Base-by-base conservation (phyloP, 352 stramenopile species). In the Pelagophyceae sp. region DNA sequence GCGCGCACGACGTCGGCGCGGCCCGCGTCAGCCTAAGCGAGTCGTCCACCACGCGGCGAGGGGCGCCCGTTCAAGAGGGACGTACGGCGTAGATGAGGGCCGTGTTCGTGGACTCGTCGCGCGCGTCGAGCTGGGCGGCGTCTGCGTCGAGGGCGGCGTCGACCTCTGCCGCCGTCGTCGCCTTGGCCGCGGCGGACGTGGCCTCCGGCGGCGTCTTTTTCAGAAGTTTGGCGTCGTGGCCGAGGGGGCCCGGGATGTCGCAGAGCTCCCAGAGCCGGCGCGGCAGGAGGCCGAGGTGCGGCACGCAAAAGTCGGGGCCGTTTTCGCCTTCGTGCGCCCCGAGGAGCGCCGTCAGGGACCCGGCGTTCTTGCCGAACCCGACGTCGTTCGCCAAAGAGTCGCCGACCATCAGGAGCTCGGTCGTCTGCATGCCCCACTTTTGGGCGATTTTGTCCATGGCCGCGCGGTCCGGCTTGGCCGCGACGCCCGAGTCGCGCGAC, bases 71-170 rank as follows among this genome's bases (percentile, higher is more conserved):
- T n/a, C n/a, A n/a, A n/a, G n/a, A n/a, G n/a, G n/a, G n/a, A n/a
- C n/a, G n/a, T n/a, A n/a, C n/a, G n/a, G 82, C 82, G 80, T 80
- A 86, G 70, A 85, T 82, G 32, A 86, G 76, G 5, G 80, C 71
- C 29, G 81, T 84, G 63, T 84, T 84, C 20, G 72, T 54, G 11
- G 45, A 54, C 11, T 11, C 45, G 45, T 54, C 45, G 45, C 45
- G 45, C 23, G 11, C 45, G 45, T 54, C 45, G 23, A 54, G 11
- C 11, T 54, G 11, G 11, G 11, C 11, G 45, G 6, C 70, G 50
- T 37, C 63, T 50, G 80, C n/a, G n/a, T n/a, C 72, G 32, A 82
- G 64, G 5, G 33, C 38, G 31, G 29, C 75, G 45, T 54, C 20
- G n/a, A 77, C 6, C 20, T 79, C 37, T 33, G 40, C 72, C 45